phyloP scores from a whole-genome alignment of 345 rosid genomes.

The Citrus sinensis region DNA sequence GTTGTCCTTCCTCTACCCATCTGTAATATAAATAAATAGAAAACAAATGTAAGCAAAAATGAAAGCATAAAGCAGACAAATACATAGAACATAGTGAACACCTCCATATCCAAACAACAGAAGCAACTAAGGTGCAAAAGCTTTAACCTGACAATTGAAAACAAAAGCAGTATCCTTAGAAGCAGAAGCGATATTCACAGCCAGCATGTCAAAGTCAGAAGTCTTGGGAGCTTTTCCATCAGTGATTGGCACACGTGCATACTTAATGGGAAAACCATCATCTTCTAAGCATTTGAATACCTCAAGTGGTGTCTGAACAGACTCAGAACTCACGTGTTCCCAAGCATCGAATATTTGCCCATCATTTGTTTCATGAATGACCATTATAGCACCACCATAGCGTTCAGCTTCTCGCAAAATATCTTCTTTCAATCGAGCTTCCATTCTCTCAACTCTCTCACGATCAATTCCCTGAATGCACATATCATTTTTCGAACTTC shows the following conservation, averaged over 20 bases:
- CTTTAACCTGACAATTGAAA: slow-evolving; percentile 92
- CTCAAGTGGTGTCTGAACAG: slow-evolving; percentile 90
- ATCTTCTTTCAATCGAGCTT: slow-evolving; percentile 93
- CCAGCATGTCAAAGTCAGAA: slow-evolving; percentile 85
- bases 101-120: neutral
- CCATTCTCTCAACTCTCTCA: slow-evolving; percentile 94
- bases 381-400: slow-evolving; percentile 92
- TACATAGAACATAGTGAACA: slow-evolving; percentile 7
- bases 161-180: slow-evolving; percentile 86
- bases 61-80: neutral
- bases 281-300: slow-evolving; percentile 83
- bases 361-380: slow-evolving; percentile 86
- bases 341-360: slow-evolving; percentile 84
- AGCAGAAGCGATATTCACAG: slow-evolving; percentile 78
- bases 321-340: slow-evolving; percentile 74
- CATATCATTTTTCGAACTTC: slow-evolving; percentile 21
- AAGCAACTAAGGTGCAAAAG: slow-evolving; percentile 2
- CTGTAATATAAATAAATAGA: slow-evolving; percentile 32
- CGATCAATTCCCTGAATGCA: slow-evolving; percentile 83
- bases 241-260: slow-evolving; percentile 95
- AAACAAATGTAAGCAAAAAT: neutral
- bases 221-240: slow-evolving; percentile 99
- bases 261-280: slow-evolving; percentile 77
- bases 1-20: slow-evolving; percentile 99
- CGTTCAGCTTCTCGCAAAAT: slow-evolving; percentile 83